These are phyloP conservation scores for Coemansia asiatica DNA, from an alignment of 192 early-diverging fungal species.

Conservation along the genomic window DNA sequence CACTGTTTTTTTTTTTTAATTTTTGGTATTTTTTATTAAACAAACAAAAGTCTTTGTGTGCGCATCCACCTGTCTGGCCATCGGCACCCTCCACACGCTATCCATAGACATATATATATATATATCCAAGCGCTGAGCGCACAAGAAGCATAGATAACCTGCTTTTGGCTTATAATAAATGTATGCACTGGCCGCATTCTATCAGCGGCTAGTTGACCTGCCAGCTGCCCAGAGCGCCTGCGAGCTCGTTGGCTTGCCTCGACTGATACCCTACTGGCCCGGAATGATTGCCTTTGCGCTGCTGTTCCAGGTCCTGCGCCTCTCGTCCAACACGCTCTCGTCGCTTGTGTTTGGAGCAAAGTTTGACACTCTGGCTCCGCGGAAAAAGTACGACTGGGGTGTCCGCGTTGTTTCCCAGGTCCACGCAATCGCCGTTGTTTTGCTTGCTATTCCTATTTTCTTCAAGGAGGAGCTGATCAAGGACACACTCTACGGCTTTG, in stretches of 20 bases:
- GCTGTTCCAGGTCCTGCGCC: slow-evolving; percentile 59
- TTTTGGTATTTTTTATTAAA: background rate
- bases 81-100: background rate
- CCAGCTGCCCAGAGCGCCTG: slow-evolving; percentile 51
- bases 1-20: background rate
- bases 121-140: background rate
- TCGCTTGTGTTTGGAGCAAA: slow-evolving; percentile 67
- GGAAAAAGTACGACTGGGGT: slow-evolving; percentile 66
- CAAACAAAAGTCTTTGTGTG: background rate
- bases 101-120: background rate
- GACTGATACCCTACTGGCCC: slow-evolving; percentile 67
- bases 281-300: slow-evolving; percentile 54
- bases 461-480: slow-evolving; percentile 61
- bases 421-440: slow-evolving; percentile 68
- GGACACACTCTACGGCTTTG: slow-evolving; percentile 73
- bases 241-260: slow-evolving; percentile 58
- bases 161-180: slow-evolving; percentile 20
- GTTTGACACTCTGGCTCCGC: slow-evolving; percentile 60
- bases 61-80: background rate
- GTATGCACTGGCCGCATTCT: slow-evolving; percentile 27
- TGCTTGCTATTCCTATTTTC: slow-evolving; percentile 67
- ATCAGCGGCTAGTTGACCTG: slow-evolving; percentile 43
- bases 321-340: slow-evolving; percentile 62
- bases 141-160: background rate
- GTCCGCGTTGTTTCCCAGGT: slow-evolving; percentile 81